Percentiles rank a stretch among this genome's conserved stretches.
Evolutionary conservation across 192 early-diverging fungal species (phyloP).

Genomic region (Mortierella hygrophila): DNA sequence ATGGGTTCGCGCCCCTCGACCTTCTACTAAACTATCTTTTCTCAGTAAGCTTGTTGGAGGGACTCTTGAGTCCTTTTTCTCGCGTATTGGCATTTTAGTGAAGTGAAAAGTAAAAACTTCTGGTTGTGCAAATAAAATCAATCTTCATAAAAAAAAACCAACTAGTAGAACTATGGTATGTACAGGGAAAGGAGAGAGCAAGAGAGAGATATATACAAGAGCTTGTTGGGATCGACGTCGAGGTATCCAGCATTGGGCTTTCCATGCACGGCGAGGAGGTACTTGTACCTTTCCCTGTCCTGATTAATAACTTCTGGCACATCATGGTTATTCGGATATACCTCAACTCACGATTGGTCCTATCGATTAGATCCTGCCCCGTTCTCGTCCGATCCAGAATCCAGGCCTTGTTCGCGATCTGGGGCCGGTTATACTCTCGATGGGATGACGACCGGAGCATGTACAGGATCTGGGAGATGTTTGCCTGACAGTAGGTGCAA

Average conservation of each 20-base stretch:
- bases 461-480: background rate
- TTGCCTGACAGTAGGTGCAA: background rate
- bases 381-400: background rate
- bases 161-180: background rate
- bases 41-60: background rate
- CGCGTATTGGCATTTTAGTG: conserved; percentile 7
- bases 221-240: background rate
- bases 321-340: background rate
- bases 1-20: conserved; percentile 94
- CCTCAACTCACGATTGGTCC: background rate
- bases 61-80: background rate
- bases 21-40: conserved; percentile 74
- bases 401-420: background rate
- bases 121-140: conserved; percentile 9
- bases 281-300: background rate
- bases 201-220: background rate
- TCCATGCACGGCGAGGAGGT: background rate
- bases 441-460: background rate
- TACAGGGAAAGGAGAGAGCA: background rate
- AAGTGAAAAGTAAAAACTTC: conserved; percentile 5
- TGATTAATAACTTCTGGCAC: background rate
- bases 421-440: background rate
- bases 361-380: background rate
- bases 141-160: background rate
- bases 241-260: background rate